phyloP scores from a whole-genome alignment of 2,329 filamentous ascomycete species.

The Capronia coronata region DNA sequence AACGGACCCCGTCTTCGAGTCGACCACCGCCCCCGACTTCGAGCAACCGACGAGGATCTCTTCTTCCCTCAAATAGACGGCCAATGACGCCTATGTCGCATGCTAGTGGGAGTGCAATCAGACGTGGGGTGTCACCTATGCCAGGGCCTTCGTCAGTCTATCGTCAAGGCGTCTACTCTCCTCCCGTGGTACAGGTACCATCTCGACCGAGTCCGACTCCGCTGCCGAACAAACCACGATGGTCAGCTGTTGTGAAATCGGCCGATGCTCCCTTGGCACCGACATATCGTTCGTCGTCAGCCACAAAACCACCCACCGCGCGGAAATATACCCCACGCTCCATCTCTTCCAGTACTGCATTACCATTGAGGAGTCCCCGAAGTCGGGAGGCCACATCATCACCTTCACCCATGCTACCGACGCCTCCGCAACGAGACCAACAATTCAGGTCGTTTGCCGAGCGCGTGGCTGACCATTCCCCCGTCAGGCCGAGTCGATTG shows the following conservation, averaged over 20 bases:
- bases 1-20: constrained; percentile 38
- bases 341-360: constrained; percentile 35
- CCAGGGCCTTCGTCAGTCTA: constrained; percentile 29
- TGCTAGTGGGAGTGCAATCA: constrained; percentile 12
- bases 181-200: constrained; percentile 35
- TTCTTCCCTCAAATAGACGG: constrained; percentile 22
- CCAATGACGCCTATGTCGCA: constrained; percentile 27
- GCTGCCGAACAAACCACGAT: constrained; percentile 57
- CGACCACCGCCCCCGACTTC: constrained; percentile 27
- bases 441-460: constrained; percentile 28
- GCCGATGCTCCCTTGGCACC: constrained; percentile 37
- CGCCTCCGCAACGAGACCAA: constrained; percentile 15
- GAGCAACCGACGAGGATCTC: constrained; percentile 22
- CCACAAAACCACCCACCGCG: constrained; percentile 17
- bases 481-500: constrained; percentile 17
- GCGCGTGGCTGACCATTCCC: constrained; percentile 22
- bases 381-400: constrained; percentile 40
- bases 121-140: constrained; percentile 23
- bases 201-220: constrained; percentile 40
- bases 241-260: constrained; percentile 64
- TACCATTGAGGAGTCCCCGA: constrained; percentile 39
- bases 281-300: constrained; percentile 23
- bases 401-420: constrained; percentile 30
- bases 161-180: constrained; percentile 31
- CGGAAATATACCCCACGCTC: constrained; percentile 30